Base-by-base conservation (phyloP, 2,329 filamentous ascomycete species). In the Colletotrichum tropicicola region DNA sequence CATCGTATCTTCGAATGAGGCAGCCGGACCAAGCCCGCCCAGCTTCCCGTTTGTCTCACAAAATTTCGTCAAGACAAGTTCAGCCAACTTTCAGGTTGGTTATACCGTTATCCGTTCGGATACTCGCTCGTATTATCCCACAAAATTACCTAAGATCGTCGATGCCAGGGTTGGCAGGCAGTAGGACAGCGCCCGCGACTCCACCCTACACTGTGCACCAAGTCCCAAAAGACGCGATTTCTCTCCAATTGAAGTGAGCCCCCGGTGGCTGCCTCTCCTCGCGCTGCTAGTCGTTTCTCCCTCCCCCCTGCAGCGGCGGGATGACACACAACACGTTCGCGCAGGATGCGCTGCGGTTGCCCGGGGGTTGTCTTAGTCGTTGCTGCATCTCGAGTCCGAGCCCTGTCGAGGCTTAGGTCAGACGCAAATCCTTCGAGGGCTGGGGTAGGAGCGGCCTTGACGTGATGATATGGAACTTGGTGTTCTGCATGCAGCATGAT, bases 391-490 rank as follows among this genome's bases (percentile, higher is more conserved):
- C 51, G 51, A 27, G 35, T 17, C 37, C 17, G 21, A 52, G 49
- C 49, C 49, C 39, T 27, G 49, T 21, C 30, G 13, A 21, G 27
- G 35, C 51, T 54, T 43, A 54, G 32, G 51, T 54, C 51, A 54
- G 51, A 54, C 43, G 35, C 23, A 19, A 54, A 54, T 54, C 51
- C 51, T 43, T 43, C 37, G 51, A 39, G 35, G 51, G 51, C 51
- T 43, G 35, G 35, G 51, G 19, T n/a, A 45, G 19, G 13, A 13
- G 4, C 10, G 7, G 41, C 19, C 10, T 25, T 45, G 41, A 45
- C 17, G 41, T 13, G 41, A 45, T 45, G 41, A 25, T 10, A 17
- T 17, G 37, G 17, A 19, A 17, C 17, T 15, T 17, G 37, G n/a
- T 41, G 17, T 19, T 7, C 51, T n/a, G 35, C 45, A 17, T 21